Evolutionary conservation across 2,329 filamentous ascomycete species (phyloP), one percentile per base, ranked within the genome.

Genomic region (Ploettnerulaceae sp.): DNA sequence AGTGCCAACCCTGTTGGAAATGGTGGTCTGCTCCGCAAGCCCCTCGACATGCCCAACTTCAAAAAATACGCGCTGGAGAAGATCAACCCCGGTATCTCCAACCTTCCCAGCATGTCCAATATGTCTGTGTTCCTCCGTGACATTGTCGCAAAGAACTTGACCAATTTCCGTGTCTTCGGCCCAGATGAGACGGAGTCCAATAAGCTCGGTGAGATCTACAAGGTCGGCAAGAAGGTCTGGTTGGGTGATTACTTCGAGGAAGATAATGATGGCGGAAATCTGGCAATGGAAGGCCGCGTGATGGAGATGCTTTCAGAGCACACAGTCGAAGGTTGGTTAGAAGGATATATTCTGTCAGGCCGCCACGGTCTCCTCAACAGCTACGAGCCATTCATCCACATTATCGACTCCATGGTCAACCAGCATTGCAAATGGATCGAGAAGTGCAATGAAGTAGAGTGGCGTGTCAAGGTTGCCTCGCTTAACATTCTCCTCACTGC

Each of bases 251-350:
- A 85, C 63, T 85, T 89, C 52, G 81, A 86, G 3, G 85, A 89
- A 61, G 86, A 90, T 58, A 66, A 69, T 6, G 81, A 89, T 58
- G 85, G 85, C 7, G 85, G 86, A 51, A 89, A 90, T 58, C 70
- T 90, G 18, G 75, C 80, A 5, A 75, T 71, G 14, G 72, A 74
- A 11, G 86, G 86, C 12, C 76, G 84, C 21, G 85, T 89, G 26
- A 89, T 90, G 83, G 86, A 90, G 64, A 89, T 89, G 64, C 75
- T 90, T n/a, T 86, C 81, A 14, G 86, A 90, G 65, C 86, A 90
- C 62, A 89, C 84, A 12, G 79, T 78, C 50, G 85, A 90, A 65
- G 86, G 84, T 20, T 90, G 85, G 85, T 72, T 90, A 12, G 85
- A 90, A 69, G 86, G 86, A 3, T 90, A 89, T 62, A 67, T 87